Evolutionary conservation across 306 rosid genomes (phyloP), one percentile per base, ranked within the genome.

Genomic region (Acacia confusa): DNA sequence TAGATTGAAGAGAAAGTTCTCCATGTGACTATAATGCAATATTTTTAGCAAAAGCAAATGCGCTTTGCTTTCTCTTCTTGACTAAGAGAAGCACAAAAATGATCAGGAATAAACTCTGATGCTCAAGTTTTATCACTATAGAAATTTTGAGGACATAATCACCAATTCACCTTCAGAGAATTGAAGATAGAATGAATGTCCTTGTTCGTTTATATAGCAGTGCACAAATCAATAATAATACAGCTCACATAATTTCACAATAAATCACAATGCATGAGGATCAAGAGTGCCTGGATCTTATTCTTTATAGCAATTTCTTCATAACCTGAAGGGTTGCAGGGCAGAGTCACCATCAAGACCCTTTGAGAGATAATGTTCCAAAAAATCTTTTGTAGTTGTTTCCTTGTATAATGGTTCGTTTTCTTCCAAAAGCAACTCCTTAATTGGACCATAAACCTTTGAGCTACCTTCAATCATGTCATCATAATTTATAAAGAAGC

Each of bases 401-500:
- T 32, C 84, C 74, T 69, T 71, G 14, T 86, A 90, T 9, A 74
- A 71, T 15, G 89, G 84, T 41, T 84, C 84, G 22, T 83, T 79
- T 34, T 83, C 80, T 82, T 89, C 92, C 0, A 89, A 87, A 75
- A 86, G 9, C 34, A 91, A 72, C 55, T 91, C 90, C 74, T 91
- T 85, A 32, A 91, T 87, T 3, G 94, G 96, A 70, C 90, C 88
- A 71, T 84, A 88, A 28, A 69, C 32, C 78, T 57, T 88, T 0
- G 75, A 70, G 25, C 69, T 3, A 28, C 20, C 79, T 47, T 76
- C 74, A 60, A 30, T 1, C 20, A 24, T 72, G 28, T 79, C 68
- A 63, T 19, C 6, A 20, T 53, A 6, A 36, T 81, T 85, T 25
- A 79, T 52, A 79, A 86, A 86, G 73, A 86, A 86, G 70, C 84